phyloP scores from a whole-genome alignment of 345 rosid species.

The Odontarrhena argentea region DNA sequence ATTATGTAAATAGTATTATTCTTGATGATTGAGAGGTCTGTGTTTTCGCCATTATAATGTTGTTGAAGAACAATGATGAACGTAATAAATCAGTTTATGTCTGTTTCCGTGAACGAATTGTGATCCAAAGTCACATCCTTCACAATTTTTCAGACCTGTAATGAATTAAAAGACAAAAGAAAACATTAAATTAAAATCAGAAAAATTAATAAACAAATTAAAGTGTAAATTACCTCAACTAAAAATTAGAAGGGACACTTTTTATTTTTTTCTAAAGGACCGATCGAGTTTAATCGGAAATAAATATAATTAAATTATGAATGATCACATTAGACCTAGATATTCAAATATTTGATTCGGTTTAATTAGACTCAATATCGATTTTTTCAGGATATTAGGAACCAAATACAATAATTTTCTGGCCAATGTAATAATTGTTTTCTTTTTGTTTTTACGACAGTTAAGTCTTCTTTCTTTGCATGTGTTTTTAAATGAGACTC shows the following conservation, averaged over 20 bases:
- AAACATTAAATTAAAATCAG: slow-evolving; percentile 16
- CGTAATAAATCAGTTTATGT: slow-evolving; percentile 35
- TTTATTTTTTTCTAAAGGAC: background rate
- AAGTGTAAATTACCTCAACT: slow-evolving; percentile 37
- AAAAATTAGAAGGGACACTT: slow-evolving; percentile 15
- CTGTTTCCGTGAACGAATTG: slow-evolving; percentile 38
- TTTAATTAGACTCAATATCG: no score
- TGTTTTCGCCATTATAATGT: slow-evolving; percentile 21
- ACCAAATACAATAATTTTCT: slow-evolving; percentile 7
- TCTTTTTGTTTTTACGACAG: no score
- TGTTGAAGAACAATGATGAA: slow-evolving; percentile 34
- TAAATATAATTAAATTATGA: no score
- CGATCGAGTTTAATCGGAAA: background rate
- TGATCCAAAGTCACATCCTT: slow-evolving; percentile 29
- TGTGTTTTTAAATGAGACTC: slow-evolving; percentile 7
- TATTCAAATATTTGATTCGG: no score
- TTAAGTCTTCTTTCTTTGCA: slow-evolving; percentile 24
- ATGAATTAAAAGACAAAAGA: slow-evolving; percentile 36
- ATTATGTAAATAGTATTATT: slow-evolving; percentile 6
- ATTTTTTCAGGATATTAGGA: background rate
- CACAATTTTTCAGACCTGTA: slow-evolving; percentile 33
- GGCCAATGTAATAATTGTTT: background rate
- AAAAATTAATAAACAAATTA: slow-evolving; percentile 13
- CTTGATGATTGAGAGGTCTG: slow-evolving; percentile 19
- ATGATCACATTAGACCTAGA: no score